Evolutionary conservation across 805 yeast species (phyloP).

Genomic region (Saccharomycopsis javanensis): DNA sequence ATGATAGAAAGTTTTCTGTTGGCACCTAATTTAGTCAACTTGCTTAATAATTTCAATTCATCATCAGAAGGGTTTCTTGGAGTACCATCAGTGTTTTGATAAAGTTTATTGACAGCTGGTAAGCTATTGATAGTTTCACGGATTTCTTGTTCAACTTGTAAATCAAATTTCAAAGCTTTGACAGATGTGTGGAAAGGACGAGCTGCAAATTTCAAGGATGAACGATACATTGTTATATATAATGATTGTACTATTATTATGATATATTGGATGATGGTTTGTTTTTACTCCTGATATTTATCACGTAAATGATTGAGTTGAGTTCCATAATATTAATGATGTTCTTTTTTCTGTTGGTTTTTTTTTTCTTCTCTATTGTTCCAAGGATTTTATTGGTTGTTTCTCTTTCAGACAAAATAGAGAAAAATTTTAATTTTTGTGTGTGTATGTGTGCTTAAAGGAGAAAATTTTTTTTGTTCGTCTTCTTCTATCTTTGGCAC

Average conservation of each 20-base stretch:
- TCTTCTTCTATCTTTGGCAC: not conserved
- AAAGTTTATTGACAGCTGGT: conserved; percentile 56
- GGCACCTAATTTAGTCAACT: conserved; percentile 50
- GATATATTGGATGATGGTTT: not conserved
- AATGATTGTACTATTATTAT: not conserved
- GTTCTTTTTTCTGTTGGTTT: not conserved
- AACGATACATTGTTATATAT: not conserved
- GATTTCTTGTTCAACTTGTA: conserved; percentile 49
- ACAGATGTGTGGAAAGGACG: conserved; percentile 7
- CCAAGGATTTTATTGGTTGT: not conserved
- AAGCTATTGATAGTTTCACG: conserved; percentile 50
- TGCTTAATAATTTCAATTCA: conserved; percentile 66
- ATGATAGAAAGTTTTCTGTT: conserved; percentile 42
- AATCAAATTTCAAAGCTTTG: conserved; percentile 26
- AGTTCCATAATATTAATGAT: not conserved
- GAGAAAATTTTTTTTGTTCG: not conserved
- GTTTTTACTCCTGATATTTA: not conserved
- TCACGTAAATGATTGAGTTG: too few species aligned
- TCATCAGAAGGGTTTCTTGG: conserved; percentile 58
- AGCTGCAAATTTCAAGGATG: not conserved
- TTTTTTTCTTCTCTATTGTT: not conserved
- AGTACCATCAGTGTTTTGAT: conserved; percentile 68
- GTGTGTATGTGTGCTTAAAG: not conserved
- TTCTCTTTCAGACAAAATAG: not conserved
- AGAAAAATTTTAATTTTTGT: not conserved